phyloP scores from a whole-genome alignment of 2,329 filamentous ascomycete species.

The Verticillium albo-atrum region DNA sequence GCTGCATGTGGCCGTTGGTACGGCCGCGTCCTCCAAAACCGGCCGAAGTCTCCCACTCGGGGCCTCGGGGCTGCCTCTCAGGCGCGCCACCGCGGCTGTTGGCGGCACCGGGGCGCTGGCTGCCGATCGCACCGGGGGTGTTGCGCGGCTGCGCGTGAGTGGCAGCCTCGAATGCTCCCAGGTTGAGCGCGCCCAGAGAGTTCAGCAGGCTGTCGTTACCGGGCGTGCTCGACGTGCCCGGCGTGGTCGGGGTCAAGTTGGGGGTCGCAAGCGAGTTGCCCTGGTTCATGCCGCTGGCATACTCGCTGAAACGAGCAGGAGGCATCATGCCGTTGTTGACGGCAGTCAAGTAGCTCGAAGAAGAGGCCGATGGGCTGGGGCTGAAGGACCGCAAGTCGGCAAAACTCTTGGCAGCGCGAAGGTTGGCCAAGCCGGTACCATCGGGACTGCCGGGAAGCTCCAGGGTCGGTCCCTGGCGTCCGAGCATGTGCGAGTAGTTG shows the following conservation, averaged over 20 bases:
- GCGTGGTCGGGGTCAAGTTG: slow-evolving; percentile 25
- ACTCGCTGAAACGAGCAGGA: slow-evolving; percentile 40
- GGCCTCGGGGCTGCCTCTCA: slow-evolving; percentile 60
- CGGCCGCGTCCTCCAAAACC: slow-evolving; percentile 52
- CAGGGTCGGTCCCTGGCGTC: slow-evolving; percentile 79
- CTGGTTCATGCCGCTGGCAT: slow-evolving; percentile 33
- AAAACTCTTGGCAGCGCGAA: slow-evolving; percentile 93
- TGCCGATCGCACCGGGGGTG: slow-evolving; percentile 59
- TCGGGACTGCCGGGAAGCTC: slow-evolving; percentile 80
- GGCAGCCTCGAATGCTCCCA: slow-evolving; percentile 46
- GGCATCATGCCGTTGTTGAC: slow-evolving; percentile 52
- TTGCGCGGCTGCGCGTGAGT: slow-evolving; percentile 35
- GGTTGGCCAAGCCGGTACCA: slow-evolving; percentile 57
- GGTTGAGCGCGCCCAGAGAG: slow-evolving; percentile 44
- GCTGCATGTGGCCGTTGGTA: slow-evolving; percentile 56
- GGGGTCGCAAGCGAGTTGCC: slow-evolving; percentile 28
- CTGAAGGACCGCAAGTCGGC: slow-evolving; percentile 93
- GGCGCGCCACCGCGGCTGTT: slow-evolving; percentile 40
- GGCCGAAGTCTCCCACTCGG: slow-evolving; percentile 52
- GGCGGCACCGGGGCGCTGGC: slow-evolving; percentile 54
- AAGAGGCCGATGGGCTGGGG: slow-evolving; percentile 85
- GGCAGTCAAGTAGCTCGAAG: slow-evolving; percentile 66
- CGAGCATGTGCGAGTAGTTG: slow-evolving; percentile 67
- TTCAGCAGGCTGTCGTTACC: slow-evolving; percentile 39
- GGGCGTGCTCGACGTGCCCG: slow-evolving; percentile 30